Conservation (phyloP, 2,329 filamentous ascomycete genomes). For the Graphiopsis chlorocephala region DNA sequence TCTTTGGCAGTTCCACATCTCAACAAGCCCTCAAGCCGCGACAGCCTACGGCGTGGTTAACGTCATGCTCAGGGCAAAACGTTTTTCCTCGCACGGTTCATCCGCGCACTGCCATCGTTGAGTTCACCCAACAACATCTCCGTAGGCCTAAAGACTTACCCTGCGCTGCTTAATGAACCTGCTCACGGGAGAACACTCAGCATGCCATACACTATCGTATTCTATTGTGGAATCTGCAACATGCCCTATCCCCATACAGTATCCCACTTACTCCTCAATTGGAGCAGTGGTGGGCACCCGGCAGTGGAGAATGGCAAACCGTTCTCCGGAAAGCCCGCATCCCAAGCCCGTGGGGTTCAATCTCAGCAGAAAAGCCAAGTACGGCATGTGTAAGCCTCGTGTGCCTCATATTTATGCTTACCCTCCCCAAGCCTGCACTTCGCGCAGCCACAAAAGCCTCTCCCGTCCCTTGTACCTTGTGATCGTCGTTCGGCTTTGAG, state of each 20-base stretch:
- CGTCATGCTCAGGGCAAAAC: background rate
- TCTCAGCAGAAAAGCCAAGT: constrained; percentile 8
- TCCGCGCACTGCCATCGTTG: background rate
- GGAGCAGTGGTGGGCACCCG: background rate
- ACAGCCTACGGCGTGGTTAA: background rate
- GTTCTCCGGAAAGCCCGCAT: constrained; percentile 15
- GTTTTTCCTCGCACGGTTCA: constrained; percentile 8
- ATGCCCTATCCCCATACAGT: constrained; percentile 7
- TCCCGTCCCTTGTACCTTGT: background rate
- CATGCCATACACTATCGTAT: background rate
- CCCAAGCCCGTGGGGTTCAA: constrained; percentile 14
- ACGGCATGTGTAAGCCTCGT: background rate
- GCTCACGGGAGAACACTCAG: constrained; percentile 4
- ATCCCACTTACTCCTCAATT: constrained; percentile 6
- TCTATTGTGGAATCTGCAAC: constrained; percentile 5
- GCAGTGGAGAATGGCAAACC: constrained; percentile 8
- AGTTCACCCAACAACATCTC: background rate
- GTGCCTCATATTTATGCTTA: constrained; percentile 7
- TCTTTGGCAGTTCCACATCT: background rate
- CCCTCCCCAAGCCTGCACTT: constrained; percentile 1
- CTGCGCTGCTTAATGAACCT: background rate
- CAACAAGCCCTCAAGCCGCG: background rate
- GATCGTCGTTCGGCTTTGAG: background rate
- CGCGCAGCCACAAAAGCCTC: constrained; percentile 14
- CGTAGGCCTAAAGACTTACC: constrained; percentile 6